Evolutionary conservation across 148 eudicot genomes (phyloP), one percentile per base, ranked within the genome.

Genomic region (Amaranthus hypochondriacus): DNA sequence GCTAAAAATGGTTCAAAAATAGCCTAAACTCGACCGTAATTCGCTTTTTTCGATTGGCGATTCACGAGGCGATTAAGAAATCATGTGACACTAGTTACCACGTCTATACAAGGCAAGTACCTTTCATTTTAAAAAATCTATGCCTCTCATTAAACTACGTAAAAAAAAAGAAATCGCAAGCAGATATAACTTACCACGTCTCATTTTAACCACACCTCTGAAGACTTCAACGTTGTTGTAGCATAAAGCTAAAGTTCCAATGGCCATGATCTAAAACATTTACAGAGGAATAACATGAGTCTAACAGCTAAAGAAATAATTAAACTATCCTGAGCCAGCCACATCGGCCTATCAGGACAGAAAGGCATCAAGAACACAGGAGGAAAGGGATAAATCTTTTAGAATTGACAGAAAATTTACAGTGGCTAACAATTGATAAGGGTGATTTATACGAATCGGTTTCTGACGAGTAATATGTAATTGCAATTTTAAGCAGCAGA

Each of bases 151-250:
- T 28, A 28, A 28, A 28, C 39, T 28, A 28, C 39, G 39, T 28
- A 28, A 28, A 44, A 54, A 54, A 39, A 61, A 50, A 13, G 15
- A 48, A 59, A 63, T 4, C 7, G 3, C 3, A 39, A 46, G 67
- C 9, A 53, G 55, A 75, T n/a, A n/a, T 7, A 59, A 67, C 89
- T 84, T 83, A 92, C 97, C 97, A 12, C 97, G 91, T 79, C 97
- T 86, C 89, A 95, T 84, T 84, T 92, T 95, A 70, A 95, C 97
- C 14, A 86, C 97, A 68, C 96, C 97, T 83, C 89, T 83, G 81
- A 89, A 95, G 75, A 94, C 93, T 85, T 92, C 82, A 81, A 92
- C 68, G 76, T 95, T 95, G 89, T 92, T 84, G 89, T 88, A 92
- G 86, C 98, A 95, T 78, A 90, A 77, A 79, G 98, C 86, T 73